A percentile compares a stretch with the other conserved stretches of the same genome.
phyloP scores from a whole-genome alignment of 345 rosid genomes.

The Cardamine resedifolia region DNA sequence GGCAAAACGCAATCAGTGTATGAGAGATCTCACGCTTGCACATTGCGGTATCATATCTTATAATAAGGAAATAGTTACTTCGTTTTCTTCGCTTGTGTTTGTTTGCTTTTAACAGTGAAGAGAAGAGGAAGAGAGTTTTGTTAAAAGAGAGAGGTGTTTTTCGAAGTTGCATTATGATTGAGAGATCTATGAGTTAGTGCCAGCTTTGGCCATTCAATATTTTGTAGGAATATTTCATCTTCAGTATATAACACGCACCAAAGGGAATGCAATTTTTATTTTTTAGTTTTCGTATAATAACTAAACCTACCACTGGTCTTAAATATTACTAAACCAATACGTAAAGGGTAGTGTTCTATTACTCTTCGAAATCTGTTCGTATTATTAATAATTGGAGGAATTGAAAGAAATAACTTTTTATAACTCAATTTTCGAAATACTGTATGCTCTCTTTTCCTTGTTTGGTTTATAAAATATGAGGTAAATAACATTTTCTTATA shows the following conservation, averaged over 20 bases:
- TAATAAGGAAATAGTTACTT: constrained; percentile 10
- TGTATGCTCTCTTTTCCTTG: too few species aligned
- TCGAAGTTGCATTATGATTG: constrained; percentile 14
- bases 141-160: background rate
- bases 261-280: background rate
- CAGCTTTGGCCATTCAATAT: constrained; percentile 22
- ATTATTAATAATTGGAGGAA: background rate
- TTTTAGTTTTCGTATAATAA: background rate
- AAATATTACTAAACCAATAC: background rate
- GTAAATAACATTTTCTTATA: too few species aligned
- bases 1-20: constrained; percentile 49
- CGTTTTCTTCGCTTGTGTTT: background rate
- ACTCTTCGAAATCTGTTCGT: background rate
- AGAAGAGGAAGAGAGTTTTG: constrained; percentile 19
- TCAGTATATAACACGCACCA: constrained; percentile 18
- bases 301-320: background rate
- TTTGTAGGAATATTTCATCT: constrained; percentile 7
- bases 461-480: too few species aligned
- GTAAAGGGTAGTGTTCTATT: background rate
- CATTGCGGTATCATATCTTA: constrained; percentile 3
- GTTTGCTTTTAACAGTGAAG: background rate
- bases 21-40: constrained; percentile 36
- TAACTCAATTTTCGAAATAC: background rate
- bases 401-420: background rate
- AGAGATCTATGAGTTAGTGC: constrained; percentile 12